Evolutionary conservation across 192 early-diverging fungal species (phyloP).

Genomic region (Thoreauomyces humboldtii): DNA sequence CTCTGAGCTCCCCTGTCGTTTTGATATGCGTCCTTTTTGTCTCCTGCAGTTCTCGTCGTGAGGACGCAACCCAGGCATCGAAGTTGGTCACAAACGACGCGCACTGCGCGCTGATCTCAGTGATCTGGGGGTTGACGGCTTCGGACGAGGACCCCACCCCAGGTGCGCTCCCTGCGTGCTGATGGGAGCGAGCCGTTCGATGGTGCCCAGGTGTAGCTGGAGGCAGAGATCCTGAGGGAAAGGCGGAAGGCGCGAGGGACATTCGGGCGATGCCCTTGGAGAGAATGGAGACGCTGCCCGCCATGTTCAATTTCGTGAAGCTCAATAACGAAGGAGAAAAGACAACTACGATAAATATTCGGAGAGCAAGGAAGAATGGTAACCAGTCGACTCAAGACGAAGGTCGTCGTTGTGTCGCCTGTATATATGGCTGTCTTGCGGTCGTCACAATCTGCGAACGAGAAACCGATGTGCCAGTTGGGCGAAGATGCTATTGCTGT

Average conservation of each 20-base stretch:
- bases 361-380: too few species aligned
- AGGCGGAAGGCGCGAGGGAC: slow-evolving; percentile 4
- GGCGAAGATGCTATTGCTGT: too few species aligned
- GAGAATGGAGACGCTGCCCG: slow-evolving; percentile 1
- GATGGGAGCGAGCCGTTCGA: too few species aligned
- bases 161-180: not conserved
- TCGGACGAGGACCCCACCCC: not conserved
- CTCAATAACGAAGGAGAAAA: too few species aligned
- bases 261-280: slow-evolving; percentile 8
- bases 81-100: slow-evolving; percentile 13
- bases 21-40: not conserved
- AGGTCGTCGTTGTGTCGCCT: too few species aligned
- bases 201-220: too few species aligned
- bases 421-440: too few species aligned
- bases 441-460: too few species aligned
- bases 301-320: too few species aligned
- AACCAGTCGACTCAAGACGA: too few species aligned
- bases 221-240: not conserved
- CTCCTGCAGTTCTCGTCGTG: slow-evolving; percentile 8
- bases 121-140: not conserved
- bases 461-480: too few species aligned
- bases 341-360: too few species aligned
- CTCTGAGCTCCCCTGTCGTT: not conserved
- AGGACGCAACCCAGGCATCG: slow-evolving; percentile 20
- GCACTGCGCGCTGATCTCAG: slow-evolving; percentile 6